Evolutionary conservation across 2,329 filamentous ascomycete genomes (phyloP), one percentile per base, ranked within the genome.

Genomic region (Salinomyces thailandicus): DNA sequence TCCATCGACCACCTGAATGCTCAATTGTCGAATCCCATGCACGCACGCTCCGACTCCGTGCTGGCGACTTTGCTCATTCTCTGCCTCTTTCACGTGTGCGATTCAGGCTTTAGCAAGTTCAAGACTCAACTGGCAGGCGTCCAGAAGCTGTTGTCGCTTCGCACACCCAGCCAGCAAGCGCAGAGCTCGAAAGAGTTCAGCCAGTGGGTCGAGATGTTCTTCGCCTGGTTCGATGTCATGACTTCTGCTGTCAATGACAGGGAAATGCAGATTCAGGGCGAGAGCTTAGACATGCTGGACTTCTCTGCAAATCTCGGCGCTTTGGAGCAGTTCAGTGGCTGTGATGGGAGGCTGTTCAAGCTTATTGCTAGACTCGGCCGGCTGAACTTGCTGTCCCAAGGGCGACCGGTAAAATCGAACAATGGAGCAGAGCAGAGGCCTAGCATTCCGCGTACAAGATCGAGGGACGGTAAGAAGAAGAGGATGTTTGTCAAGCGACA

Each of bases 211-310:
- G 84, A 93, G 52, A 79, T 85, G 28, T 77, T 94, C 49, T 95
- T 95, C 54, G 91, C 85, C 20, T 93, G 89, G 71, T 93, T 93
- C 55, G 89, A 95, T 58, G 85, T 87, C 37, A 85, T 95, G 63
- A 86, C 85, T 0, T 85, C 85, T 26, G 87, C 82, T 35, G 85
- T 93, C 55, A 95, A 95, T 50, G 84, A 94, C 60, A 77, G 87
- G 35, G 87, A 95, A 60, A 77, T 83, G 18, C 85, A 93, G 58
- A 73, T 94, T 13, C 69, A 71, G 24, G 73, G 73, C 17, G 67
- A 71, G 20, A 73, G 72, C 35, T 59, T 81, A 20, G 77, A 81
- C 45, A 75, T 79, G 62, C 69, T 75, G 39, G 67, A 74, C 42
- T 69, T 77, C 44, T 73, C 76, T 9, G 68, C 75, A 18, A 77